phyloP scores from a whole-genome alignment of 108 stramenopile genomes.

The Nitzschia putrida region DNA sequence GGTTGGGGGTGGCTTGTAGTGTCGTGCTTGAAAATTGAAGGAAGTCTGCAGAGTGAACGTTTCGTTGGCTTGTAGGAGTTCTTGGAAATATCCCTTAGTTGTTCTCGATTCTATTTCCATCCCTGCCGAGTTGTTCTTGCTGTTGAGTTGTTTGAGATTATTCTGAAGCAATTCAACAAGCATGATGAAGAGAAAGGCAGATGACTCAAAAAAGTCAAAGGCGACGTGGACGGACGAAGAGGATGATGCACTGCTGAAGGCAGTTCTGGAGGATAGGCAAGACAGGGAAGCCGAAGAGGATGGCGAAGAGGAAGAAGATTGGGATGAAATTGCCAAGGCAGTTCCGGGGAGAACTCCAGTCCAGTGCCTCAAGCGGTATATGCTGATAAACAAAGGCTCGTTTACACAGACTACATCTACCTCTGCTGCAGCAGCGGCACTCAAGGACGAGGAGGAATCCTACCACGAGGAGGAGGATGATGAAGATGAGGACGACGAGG shows the following conservation, averaged over 20 bases:
- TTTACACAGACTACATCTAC: neutral
- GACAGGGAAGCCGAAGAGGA: slow-evolving; percentile 44
- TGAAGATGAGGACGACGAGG: slow-evolving; percentile 29
- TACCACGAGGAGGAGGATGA: slow-evolving; percentile 21
- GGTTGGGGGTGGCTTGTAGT: no score
- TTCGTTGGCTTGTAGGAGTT: no score
- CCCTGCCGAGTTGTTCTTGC: no score
- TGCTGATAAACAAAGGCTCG: neutral
- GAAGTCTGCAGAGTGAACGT: no score
- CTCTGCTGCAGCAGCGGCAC: slow-evolving; percentile 5
- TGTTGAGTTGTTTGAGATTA: no score
- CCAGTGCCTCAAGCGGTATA: slow-evolving; percentile 53
- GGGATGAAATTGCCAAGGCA: slow-evolving; percentile 65
- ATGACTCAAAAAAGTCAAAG: slow-evolving; percentile 32
- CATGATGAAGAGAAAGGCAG: slow-evolving; percentile 31
- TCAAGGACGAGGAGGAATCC: slow-evolving; percentile 4
- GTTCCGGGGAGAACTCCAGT: slow-evolving; percentile 71
- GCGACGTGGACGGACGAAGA: slow-evolving; percentile 72
- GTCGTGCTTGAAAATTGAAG: no score
- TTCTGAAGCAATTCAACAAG: no score
- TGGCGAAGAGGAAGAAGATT: slow-evolving; percentile 55
- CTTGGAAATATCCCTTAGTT: no score
- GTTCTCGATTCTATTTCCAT: no score
- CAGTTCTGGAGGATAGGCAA: slow-evolving; percentile 75
- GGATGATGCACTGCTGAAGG: slow-evolving; percentile 83